phyloP scores from a whole-genome alignment of 2,329 filamentous ascomycete species.

The Arthrobotrys entomopaga region DNA sequence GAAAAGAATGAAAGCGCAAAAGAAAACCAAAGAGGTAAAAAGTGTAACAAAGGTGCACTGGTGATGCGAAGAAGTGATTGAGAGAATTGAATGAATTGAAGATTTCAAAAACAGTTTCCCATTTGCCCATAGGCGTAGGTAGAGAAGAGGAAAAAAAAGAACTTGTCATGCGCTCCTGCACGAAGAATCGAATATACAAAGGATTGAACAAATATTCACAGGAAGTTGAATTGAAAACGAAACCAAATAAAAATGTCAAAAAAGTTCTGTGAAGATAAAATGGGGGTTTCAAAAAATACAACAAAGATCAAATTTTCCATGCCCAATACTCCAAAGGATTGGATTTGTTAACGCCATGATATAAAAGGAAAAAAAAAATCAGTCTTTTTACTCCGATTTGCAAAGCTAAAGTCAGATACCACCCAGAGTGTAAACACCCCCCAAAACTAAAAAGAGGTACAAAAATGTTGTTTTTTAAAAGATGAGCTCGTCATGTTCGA shows the following conservation, averaged over 20 bases:
- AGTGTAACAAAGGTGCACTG: neutral
- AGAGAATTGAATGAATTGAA: conserved; percentile 33
- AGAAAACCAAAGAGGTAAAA: neutral
- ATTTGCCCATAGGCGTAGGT: neutral
- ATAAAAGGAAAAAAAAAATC: conserved; percentile 48
- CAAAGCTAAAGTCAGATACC: conserved; percentile 59
- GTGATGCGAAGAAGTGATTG: conserved; percentile 3
- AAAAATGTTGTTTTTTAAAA: conserved; percentile 44
- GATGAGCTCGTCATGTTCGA: conserved; percentile 53
- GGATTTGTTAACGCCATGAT: conserved; percentile 48
- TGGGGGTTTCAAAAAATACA: conserved; percentile 61
- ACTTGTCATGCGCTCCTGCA: conserved; percentile 59
- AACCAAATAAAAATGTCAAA: conserved; percentile 61
- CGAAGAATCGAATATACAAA: conserved; percentile 62
- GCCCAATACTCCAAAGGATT: conserved; percentile 53
- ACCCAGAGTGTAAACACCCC: conserved; percentile 57
- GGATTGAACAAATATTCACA: conserved; percentile 62
- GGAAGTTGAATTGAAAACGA: conserved; percentile 57
- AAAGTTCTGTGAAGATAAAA: conserved; percentile 61
- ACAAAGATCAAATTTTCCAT: conserved; percentile 62
- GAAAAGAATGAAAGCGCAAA: conserved; percentile 7
- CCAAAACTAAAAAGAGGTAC: conserved; percentile 55
- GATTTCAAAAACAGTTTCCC: conserved; percentile 13
- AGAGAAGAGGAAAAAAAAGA: conserved; percentile 59
- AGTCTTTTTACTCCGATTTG: conserved; percentile 54